These are phyloP conservation scores for Xanthoconium separans DNA, from an alignment of 1,284 basidiomycete species.

Conservation along the genomic window DNA sequence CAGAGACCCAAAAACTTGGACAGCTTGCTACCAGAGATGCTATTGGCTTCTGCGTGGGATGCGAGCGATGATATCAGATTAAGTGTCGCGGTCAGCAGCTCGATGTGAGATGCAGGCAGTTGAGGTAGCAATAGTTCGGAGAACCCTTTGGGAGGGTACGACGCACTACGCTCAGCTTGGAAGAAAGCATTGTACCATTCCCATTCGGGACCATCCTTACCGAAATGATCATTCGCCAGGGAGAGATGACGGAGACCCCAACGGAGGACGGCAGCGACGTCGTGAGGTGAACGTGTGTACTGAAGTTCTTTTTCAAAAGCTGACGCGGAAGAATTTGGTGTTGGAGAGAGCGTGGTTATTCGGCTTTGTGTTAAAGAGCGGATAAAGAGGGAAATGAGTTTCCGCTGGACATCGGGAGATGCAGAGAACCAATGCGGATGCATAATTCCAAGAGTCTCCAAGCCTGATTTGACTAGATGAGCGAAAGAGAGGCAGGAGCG, in stretches of 20 bases:
- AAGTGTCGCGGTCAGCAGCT: slow-evolving; percentile 55
- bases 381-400: slow-evolving; percentile 69
- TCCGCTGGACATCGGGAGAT: slow-evolving; percentile 62
- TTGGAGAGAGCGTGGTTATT: slow-evolving; percentile 48
- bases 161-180: slow-evolving; percentile 51
- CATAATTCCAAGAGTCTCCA: slow-evolving; percentile 77
- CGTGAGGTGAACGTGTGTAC: slow-evolving; percentile 65
- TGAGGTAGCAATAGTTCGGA: slow-evolving; percentile 56
- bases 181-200: slow-evolving; percentile 66
- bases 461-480: slow-evolving; percentile 41
- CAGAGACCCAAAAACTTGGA: slow-evolving; percentile 72
- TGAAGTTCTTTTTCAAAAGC: slow-evolving; percentile 63
- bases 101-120: slow-evolving; percentile 53
- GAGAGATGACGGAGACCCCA: slow-evolving; percentile 74
- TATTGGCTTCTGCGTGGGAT: slow-evolving; percentile 65
- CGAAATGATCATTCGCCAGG: slow-evolving; percentile 55
- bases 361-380: slow-evolving; percentile 53
- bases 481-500: not conserved
- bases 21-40: slow-evolving; percentile 71
- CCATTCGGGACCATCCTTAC: slow-evolving; percentile 42
- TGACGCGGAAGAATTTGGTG: slow-evolving; percentile 41
- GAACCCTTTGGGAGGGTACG: slow-evolving; percentile 61
- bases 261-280: slow-evolving; percentile 73
- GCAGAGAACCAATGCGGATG: slow-evolving; percentile 78
- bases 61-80: slow-evolving; percentile 66